These are phyloP conservation scores for Phaseolus lunatus DNA, from an alignment of 306 rosid species.

Conservation along the genomic window DNA sequence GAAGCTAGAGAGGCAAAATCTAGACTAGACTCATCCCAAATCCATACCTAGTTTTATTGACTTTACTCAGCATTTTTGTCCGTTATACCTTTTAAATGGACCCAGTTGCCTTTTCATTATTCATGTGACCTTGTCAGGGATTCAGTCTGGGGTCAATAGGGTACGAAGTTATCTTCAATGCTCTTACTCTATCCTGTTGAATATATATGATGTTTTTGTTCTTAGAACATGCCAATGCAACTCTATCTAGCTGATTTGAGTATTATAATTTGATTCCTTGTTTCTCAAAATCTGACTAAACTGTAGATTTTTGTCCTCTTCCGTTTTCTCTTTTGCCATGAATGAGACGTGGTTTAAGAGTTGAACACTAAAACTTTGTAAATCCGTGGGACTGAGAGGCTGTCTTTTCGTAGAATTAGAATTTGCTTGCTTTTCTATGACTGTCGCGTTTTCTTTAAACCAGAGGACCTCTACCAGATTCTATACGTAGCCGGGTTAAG, in stretches of 20 bases:
- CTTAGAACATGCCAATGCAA: background rate
- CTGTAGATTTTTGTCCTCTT: background rate
- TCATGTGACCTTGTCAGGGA: constrained; percentile 19
- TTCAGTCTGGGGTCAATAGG: constrained; percentile 10
- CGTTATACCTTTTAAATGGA: background rate
- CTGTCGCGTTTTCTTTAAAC: background rate
- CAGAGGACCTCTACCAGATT: constrained; percentile 10
- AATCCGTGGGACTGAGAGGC: background rate
- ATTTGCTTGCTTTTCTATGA: background rate
- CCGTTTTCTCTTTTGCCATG: background rate
- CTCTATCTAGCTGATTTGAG: constrained; percentile 14
- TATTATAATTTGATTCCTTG: constrained; percentile 6
- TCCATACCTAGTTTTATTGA: background rate
- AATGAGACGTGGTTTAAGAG: background rate
- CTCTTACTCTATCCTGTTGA: constrained; percentile 23
- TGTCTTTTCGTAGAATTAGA: background rate
- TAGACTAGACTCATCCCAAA: background rate
- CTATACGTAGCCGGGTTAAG: background rate
- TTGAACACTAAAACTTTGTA: constrained; percentile 15
- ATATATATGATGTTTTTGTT: background rate
- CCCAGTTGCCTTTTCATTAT: background rate
- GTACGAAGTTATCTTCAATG: constrained; percentile 2
- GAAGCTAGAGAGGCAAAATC: background rate
- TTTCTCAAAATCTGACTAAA: background rate
- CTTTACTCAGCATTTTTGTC: constrained; percentile 15